Conservation (phyloP, 805 yeast species). For the Saturnispora halmiae region DNA sequence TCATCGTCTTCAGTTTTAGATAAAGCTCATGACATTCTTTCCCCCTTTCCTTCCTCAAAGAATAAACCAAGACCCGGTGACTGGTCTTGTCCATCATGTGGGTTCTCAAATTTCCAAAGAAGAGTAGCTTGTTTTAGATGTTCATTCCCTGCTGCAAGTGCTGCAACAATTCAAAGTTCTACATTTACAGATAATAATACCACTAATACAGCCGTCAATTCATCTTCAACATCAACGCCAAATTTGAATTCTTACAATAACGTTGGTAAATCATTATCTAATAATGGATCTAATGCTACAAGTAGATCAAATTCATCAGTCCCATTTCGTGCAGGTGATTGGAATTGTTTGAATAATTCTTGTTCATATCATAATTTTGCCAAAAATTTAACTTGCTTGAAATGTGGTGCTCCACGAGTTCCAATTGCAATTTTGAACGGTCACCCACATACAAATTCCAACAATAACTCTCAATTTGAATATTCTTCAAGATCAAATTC, state of each 20-base stretch:
- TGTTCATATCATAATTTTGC: constrained; percentile 91
- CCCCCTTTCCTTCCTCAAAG: constrained; percentile 75
- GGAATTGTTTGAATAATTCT: constrained; percentile 77
- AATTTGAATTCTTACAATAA: constrained; percentile 13
- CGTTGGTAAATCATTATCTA: constrained; percentile 13
- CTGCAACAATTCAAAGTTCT: constrained; percentile 61
- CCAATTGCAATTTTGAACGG: constrained; percentile 27
- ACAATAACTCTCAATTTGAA: no score
- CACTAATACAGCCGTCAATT: background rate
- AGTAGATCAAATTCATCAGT: constrained; percentile 37
- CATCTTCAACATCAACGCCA: constrained; percentile 11
- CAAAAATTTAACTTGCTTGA: constrained; percentile 74
- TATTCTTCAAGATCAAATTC: constrained; percentile 13
- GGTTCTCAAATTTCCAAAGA: constrained; percentile 89
- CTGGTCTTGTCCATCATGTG: constrained; percentile 97
- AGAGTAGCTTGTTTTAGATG: constrained; percentile 92
- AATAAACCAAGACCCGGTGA: constrained; percentile 94
- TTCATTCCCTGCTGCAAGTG: constrained; percentile 74
- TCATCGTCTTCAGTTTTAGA: constrained; percentile 72
- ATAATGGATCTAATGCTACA: constrained; percentile 15
- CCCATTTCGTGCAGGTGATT: constrained; percentile 96
- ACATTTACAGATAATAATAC: constrained; percentile 26
- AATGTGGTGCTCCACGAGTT: constrained; percentile 72
- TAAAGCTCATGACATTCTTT: constrained; percentile 68
- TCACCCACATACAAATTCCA: constrained; percentile 23